Conservation (phyloP, 192 early-diverging fungal genomes). For the Paraglomus brasilianum region DNA sequence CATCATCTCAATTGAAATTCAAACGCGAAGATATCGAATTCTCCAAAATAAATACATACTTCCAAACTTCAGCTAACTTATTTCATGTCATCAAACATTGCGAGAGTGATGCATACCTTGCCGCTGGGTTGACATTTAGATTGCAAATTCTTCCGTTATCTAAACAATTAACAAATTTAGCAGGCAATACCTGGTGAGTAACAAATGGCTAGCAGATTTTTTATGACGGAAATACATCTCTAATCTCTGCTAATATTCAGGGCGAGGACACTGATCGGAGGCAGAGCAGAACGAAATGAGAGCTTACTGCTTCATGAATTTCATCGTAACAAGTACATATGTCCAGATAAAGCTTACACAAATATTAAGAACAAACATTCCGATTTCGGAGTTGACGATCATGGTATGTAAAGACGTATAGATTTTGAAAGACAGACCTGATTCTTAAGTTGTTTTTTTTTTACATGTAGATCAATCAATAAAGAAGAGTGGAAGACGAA, state of each 20-base stretch:
- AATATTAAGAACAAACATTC: constrained; percentile 24
- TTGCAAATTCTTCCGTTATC: constrained; percentile 89
- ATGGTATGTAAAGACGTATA: constrained; percentile 35
- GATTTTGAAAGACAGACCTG: not conserved
- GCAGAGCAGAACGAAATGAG: constrained; percentile 93
- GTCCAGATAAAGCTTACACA: constrained; percentile 76
- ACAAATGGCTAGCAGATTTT: not conserved
- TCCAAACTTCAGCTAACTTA: constrained; percentile 56
- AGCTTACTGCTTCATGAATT: constrained; percentile 95
- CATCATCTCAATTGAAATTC: constrained; percentile 72
- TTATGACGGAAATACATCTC: not conserved
- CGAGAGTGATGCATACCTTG: constrained; percentile 79
- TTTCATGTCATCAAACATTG: constrained; percentile 75
- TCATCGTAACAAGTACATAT: constrained; percentile 85
- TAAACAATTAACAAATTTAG: constrained; percentile 86
- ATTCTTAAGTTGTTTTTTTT: constrained; percentile 4
- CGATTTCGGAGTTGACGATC: constrained; percentile 26
- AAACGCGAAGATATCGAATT: constrained; percentile 82
- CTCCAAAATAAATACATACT: constrained; percentile 73
- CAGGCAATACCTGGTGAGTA: constrained; percentile 91
- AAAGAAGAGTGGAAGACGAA: constrained; percentile 61
- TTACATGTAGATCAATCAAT: constrained; percentile 35
- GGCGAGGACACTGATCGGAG: constrained; percentile 83
- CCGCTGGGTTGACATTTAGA: constrained; percentile 80
- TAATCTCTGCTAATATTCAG: constrained; percentile 30